Conservation (phyloP, 768 basidiomycete species). For the Rhodotorula graminis region DNA sequence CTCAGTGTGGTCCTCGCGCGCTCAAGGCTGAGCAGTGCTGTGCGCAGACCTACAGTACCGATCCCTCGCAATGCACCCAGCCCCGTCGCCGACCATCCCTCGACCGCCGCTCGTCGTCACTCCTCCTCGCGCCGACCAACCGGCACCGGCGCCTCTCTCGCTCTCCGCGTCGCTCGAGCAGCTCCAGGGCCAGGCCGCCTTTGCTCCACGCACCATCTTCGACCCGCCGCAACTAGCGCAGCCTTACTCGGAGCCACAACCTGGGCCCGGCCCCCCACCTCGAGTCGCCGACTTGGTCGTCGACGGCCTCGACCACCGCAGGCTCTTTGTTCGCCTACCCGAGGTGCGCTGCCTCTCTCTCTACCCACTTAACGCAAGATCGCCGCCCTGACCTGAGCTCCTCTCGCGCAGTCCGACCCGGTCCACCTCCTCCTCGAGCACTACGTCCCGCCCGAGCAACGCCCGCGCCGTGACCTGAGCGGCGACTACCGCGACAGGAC, state of each 20-base stretch:
- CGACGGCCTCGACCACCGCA: background rate
- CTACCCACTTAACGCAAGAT: background rate
- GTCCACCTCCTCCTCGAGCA: conserved; percentile 4
- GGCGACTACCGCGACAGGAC: conserved; percentile 1
- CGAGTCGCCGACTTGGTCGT: background rate
- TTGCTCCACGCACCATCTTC: background rate
- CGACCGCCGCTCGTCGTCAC: too few species aligned
- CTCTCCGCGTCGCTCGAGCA: conserved; percentile 7
- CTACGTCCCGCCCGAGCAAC: conserved; percentile 9
- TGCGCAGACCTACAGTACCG: too few species aligned
- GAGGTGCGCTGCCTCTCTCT: background rate
- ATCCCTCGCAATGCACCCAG: too few species aligned
- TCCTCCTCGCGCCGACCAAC: too few species aligned
- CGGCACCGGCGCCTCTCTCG: background rate
- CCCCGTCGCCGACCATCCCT: too few species aligned
- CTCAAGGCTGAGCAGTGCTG: too few species aligned
- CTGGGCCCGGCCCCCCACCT: background rate
- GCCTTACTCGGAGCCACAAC: too few species aligned
- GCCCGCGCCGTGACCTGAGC: conserved; percentile 2
- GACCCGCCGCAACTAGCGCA: too few species aligned
- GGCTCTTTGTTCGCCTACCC: conserved; percentile 5
- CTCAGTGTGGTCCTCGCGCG: too few species aligned
- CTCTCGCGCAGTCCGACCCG: background rate
- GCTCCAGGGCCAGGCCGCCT: conserved; percentile 4
- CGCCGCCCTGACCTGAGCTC: background rate